Conservation (phyloP, 1,284 basidiomycete genomes). For the Malassezia vespertilionis region DNA sequence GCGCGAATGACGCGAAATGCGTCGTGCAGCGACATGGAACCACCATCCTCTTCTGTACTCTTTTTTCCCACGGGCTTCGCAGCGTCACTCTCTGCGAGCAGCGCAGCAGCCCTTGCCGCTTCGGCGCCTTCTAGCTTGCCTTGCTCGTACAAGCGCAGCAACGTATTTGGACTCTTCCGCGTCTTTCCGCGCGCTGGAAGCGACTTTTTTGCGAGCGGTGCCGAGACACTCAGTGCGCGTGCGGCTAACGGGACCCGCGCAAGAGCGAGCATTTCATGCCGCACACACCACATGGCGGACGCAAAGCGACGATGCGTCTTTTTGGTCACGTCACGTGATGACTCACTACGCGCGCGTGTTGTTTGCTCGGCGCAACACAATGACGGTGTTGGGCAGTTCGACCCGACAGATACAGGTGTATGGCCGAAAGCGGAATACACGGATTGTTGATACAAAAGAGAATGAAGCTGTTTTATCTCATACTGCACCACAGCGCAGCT, state of each 20-base stretch:
- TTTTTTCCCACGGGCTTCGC: not conserved
- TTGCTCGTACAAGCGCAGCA: slow-evolving; percentile 12
- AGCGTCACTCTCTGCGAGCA: slow-evolving; percentile 3
- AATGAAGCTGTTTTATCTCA: too few relatives aligned
- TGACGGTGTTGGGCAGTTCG: slow-evolving; percentile 6
- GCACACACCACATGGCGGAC: not conserved
- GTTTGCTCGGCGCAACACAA: slow-evolving; percentile 1
- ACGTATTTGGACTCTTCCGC: slow-evolving; percentile 20
- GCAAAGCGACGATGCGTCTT: not conserved
- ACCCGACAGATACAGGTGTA: slow-evolving; percentile 15
- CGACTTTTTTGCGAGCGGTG: slow-evolving; percentile 22
- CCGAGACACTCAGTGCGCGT: slow-evolving; percentile 19
- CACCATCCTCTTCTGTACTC: not conserved
- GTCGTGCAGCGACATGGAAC: slow-evolving; percentile 7
- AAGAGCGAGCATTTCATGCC: not conserved
- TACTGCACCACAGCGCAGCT: too few relatives aligned
- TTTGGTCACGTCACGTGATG: slow-evolving; percentile 4
- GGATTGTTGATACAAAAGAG: slow-evolving; percentile 6
- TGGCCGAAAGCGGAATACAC: slow-evolving; percentile 10
- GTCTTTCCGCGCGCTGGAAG: slow-evolving; percentile 26
- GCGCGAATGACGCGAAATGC: slow-evolving; percentile 15
- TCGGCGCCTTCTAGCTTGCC: slow-evolving; percentile 14
- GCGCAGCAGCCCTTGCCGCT: slow-evolving; percentile 7
- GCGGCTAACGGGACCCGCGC: not conserved
- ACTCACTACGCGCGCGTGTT: slow-evolving; percentile 7